Conservation (phyloP, 2,329 filamentous ascomycete genomes). For the Didymella glomerata region DNA sequence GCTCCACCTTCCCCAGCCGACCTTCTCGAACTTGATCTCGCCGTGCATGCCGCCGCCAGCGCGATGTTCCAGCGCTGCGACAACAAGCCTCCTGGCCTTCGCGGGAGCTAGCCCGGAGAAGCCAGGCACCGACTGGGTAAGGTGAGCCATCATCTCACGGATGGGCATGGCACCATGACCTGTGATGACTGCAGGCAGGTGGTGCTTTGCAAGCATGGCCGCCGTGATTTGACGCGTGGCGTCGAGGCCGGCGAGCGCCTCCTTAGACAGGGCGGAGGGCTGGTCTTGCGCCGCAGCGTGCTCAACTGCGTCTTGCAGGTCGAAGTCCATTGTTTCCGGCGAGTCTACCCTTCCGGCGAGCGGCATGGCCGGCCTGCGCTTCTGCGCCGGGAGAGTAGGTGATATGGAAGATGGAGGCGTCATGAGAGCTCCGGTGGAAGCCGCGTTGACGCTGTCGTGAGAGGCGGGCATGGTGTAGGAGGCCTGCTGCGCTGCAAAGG, state of each 20-base stretch:
- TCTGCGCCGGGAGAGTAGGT: conserved; percentile 82
- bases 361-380: conserved; percentile 66
- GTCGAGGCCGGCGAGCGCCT: conserved; percentile 68
- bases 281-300: conserved; percentile 57
- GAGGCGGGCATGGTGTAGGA: conserved; percentile 36
- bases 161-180: conserved; percentile 91
- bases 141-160: conserved; percentile 91
- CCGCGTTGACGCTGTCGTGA: conserved; percentile 40
- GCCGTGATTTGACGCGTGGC: conserved; percentile 84
- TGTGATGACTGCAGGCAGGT: conserved; percentile 89
- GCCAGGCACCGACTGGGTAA: conserved; percentile 91
- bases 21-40: conserved; percentile 89
- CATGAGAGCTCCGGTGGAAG: conserved; percentile 65
- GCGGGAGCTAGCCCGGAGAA: conserved; percentile 88
- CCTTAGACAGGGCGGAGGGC: conserved; percentile 56
- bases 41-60: conserved; percentile 67
- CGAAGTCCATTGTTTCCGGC: conserved; percentile 77
- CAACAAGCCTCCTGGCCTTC: conserved; percentile 89
- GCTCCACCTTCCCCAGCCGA: conserved; percentile 97
- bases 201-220: conserved; percentile 83
- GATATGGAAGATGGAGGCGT: conserved; percentile 97
- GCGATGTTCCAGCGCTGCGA: conserved; percentile 88
- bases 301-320: conserved; percentile 75
- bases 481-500: conserved; percentile 48
- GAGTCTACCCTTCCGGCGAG: conserved; percentile 57